A percentile compares a stretch with the other conserved stretches of the same genome.
phyloP scores from a whole-genome alignment of 768 basidiomycete genomes.

The Megacollybia marginata region DNA sequence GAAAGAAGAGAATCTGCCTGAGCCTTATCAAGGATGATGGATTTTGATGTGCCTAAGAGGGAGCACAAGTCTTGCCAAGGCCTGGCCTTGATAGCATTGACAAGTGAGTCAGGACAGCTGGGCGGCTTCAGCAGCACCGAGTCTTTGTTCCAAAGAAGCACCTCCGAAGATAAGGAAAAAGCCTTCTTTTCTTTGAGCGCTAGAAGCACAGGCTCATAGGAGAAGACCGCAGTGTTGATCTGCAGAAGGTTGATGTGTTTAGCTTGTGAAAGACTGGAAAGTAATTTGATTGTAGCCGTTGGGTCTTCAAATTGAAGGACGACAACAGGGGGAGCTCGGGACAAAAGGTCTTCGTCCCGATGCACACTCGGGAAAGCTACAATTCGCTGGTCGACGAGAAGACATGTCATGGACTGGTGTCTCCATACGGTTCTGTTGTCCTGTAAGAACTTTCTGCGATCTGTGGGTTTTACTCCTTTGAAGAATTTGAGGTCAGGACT shows the following conservation, averaged over 20 bases:
- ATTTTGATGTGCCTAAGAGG: slow-evolving; percentile 26
- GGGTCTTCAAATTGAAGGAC: slow-evolving; percentile 46
- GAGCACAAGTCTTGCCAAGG: slow-evolving; percentile 32
- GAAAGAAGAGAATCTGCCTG: slow-evolving; percentile 42
- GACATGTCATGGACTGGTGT: slow-evolving; percentile 48
- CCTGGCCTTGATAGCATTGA: slow-evolving; percentile 20
- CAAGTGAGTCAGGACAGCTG: slow-evolving; percentile 7
- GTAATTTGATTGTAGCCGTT: slow-evolving; percentile 25
- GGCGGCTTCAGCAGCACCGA: slow-evolving; percentile 3
- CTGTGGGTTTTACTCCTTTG: slow-evolving; percentile 14
- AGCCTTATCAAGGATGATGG: slow-evolving; percentile 42
- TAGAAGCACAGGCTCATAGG: slow-evolving; percentile 56
- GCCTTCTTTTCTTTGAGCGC: slow-evolving; percentile 39
- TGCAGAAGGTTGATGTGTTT: slow-evolving; percentile 39
- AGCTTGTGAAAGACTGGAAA: slow-evolving; percentile 31
- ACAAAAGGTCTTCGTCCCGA: slow-evolving; percentile 47
- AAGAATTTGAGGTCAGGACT: slow-evolving; percentile 28
- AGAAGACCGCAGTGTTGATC: slow-evolving; percentile 54
- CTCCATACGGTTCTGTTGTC: slow-evolving; percentile 36
- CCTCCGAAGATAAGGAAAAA: slow-evolving; percentile 41
- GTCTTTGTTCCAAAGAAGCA: slow-evolving; percentile 45
- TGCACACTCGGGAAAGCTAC: slow-evolving; percentile 46
- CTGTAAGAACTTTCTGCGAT: slow-evolving; percentile 29
- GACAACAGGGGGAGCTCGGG: slow-evolving; percentile 38
- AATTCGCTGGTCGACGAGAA: slow-evolving; percentile 40